Conservation (phyloP, 139 green algal species). For the Ettlia oleoabundans region DNA sequence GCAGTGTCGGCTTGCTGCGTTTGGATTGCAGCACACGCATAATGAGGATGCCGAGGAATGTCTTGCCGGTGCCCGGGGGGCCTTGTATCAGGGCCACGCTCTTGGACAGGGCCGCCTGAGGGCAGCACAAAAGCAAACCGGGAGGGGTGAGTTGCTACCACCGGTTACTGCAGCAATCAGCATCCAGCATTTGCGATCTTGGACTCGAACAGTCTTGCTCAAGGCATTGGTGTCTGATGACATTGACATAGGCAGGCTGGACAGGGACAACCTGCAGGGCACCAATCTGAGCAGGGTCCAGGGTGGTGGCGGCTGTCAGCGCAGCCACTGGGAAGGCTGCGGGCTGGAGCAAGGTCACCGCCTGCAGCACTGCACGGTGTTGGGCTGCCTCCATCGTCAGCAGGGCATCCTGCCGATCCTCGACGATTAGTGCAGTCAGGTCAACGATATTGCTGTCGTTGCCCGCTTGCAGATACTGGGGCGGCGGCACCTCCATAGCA, state of each 20-base stretch:
- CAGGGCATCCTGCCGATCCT: not conserved
- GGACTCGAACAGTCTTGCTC: too few relatives aligned
- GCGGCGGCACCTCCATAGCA: too few relatives aligned
- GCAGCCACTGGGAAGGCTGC: not conserved
- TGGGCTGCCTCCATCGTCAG: not conserved
- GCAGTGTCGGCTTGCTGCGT: too few relatives aligned
- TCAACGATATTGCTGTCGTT: too few relatives aligned
- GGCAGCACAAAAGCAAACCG: not conserved
- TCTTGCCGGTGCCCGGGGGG: constrained; percentile 96
- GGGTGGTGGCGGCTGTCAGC: not conserved
- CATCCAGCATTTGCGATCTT: too few relatives aligned
- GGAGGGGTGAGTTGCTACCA: too few relatives aligned
- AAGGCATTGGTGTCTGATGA: too few relatives aligned
- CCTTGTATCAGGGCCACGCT: constrained; percentile 93
- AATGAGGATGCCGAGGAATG: constrained; percentile 88
- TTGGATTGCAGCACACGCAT: constrained; percentile 85
- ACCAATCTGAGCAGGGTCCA: not conserved
- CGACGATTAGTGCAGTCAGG: too few relatives aligned
- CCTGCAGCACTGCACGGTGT: too few relatives aligned
- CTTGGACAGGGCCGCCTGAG: constrained; percentile 68
- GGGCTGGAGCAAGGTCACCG: not conserved
- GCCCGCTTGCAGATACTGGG: too few relatives aligned
- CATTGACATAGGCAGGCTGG: too few relatives aligned
- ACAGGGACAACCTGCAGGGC: constrained; percentile 23
- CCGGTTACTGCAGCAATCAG: too few relatives aligned